These are phyloP conservation scores for Furcasterigmium sp. DNA, from an alignment of 2,329 filamentous ascomycete genomes.

Conservation along the genomic window DNA sequence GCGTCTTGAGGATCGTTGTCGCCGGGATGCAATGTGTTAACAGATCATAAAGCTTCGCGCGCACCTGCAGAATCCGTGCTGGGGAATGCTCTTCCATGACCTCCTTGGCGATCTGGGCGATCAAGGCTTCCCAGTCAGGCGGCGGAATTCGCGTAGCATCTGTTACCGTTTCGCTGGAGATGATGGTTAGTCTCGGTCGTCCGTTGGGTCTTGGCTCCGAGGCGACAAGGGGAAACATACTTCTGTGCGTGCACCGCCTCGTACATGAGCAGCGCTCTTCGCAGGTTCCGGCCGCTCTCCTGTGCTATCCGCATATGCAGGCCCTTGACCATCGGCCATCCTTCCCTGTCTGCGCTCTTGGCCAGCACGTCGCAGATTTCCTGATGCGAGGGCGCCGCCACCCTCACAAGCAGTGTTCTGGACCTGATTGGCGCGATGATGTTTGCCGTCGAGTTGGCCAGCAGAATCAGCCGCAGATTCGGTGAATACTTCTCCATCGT, in stretches of 20 bases:
- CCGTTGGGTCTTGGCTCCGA: background rate
- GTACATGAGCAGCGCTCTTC: constrained; percentile 90
- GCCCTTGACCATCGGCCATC: constrained; percentile 69
- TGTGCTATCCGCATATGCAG: constrained; percentile 81
- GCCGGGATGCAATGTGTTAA: constrained; percentile 95
- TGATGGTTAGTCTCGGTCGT: constrained; percentile 22
- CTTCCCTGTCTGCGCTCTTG: constrained; percentile 68
- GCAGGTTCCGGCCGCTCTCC: constrained; percentile 86
- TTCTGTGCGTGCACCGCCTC: constrained; percentile 97
- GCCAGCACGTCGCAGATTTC: constrained; percentile 80
- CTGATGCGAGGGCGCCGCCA: constrained; percentile 78
- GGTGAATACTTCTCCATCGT: constrained; percentile 99
- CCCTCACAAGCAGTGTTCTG: constrained; percentile 83
- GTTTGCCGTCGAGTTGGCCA: constrained; percentile 95
- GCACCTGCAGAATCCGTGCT: constrained; percentile 77
- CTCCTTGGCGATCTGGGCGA: constrained; percentile 83
- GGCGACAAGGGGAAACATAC: constrained; percentile 44
- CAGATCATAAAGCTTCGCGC: constrained; percentile 93
- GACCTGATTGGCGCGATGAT: constrained; percentile 98
- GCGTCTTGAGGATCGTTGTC: constrained; percentile 87
- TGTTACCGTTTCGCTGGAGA: constrained; percentile 74
- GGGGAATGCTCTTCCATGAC: constrained; percentile 94
- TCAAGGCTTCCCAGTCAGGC: constrained; percentile 93
- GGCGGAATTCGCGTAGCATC: constrained; percentile 87
- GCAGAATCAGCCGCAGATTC: constrained; percentile 82